Evolutionary conservation across 1,139 yeast species (phyloP), one percentile per base, ranked within the genome.

Genomic region (Yamadazyma jaroonii): DNA sequence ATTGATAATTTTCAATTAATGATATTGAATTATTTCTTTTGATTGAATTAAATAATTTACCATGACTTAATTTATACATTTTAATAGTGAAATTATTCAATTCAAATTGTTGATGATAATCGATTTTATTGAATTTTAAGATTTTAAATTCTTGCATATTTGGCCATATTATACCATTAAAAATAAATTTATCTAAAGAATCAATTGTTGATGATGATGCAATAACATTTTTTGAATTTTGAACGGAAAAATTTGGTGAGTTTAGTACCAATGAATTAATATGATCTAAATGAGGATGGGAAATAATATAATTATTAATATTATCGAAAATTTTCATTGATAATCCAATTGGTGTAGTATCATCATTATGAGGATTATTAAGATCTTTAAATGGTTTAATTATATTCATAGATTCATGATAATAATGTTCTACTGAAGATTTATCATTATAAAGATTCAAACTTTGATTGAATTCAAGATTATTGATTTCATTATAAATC

Each of bases 271-370:
- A 55, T 1, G 84, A 87, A 4, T 75, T 60, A 13, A 87, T 70
- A 56, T 89, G 97, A 57, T 89, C 97, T 38, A 88, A 56, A 58
- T 89, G 97, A 0, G 94, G 79, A 59, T 89, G 97, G 1, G 96
- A 79, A 27, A 89, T 72, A 36, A 85, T 70, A 43, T 77, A 77
- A 24, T 72, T 65, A 17, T 57, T 44, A 12, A 74, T 47, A n/a
- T 60, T 50, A 15, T 64, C 55, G 41, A 68, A 61, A 6, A 80
- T 56, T 15, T 44, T 34, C 38, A 54, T 54, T 10, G 70, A 49
- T 21, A 41, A 36, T 34, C 45, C 32, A 36, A 55, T 52, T 22
- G 66, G 57, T 33, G 51, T 40, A 7, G 21, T 13, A 15, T 17
- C 11, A 30, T 25, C 7, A n/a, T 25, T n/a, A 15, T 11, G 5